Base-by-base conservation (phyloP, 108 stramenopile genomes). In the Thalassiosira profunda region DNA sequence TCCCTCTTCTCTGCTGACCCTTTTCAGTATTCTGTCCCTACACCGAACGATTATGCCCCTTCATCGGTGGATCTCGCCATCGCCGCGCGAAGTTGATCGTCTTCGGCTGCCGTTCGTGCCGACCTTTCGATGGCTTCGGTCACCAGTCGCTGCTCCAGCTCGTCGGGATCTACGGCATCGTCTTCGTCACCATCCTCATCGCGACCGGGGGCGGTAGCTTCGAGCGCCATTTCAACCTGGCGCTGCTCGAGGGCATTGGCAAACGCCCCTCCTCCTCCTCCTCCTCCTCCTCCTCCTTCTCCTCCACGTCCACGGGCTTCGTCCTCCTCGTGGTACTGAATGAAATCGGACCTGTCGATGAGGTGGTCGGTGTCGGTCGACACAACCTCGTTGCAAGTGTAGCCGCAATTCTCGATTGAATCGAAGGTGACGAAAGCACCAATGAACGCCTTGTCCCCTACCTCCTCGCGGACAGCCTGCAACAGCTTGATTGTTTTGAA, bases 141-240 rank as follows among this genome's bases (percentile, higher is more conserved):
- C 29, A 52, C 9, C 15, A 52, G 51, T 17, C 51, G 51, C 33
- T 52, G 51, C 8, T 52, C 51, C 15, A 52, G 21, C 6, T 15
- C 51, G 33, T 52, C 51, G 26, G 21, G 15, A 52, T 52, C 51
- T 11, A 52, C 33, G 33, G 47, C 45, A 46, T 46, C 47, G 14
- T 18, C 20, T 7, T 31, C 28, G 5, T 52, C 51, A 31, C 33
- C 51, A 10, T 31, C 28, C 6, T 52, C 51, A 31, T 52, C 51
- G 18, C 6, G 51, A 31, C 30, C 51, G 17, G 17, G 26, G 6
- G 51, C 30, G 0, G 17, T 31, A 15, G 29, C 51, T 20, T 52
- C 51, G 5, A 52, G 33, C 15, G 51, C 51, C 51, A 52, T 52
- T n/a, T n/a, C n/a, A n/a, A n/a, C n/a, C n/a, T n/a, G n/a, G n/a